These are phyloP conservation scores for Capronia americana DNA, from an alignment of 2,329 filamentous ascomycete genomes.

Conservation along the genomic window DNA sequence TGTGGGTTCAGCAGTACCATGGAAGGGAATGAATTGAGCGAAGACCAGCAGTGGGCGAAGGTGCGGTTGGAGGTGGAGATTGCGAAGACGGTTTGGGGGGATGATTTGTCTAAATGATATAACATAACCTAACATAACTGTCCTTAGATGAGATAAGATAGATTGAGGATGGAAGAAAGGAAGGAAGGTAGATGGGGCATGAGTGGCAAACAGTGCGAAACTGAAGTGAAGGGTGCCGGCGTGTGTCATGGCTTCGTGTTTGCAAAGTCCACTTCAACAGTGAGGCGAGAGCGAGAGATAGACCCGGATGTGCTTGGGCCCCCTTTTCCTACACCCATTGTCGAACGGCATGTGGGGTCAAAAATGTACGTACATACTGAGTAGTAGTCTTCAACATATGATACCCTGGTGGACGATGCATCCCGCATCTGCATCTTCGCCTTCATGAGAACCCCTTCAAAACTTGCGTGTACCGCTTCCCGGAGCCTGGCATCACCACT, in stretches of 20 bases:
- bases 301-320: neutral
- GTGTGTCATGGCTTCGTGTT: neutral
- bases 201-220: neutral
- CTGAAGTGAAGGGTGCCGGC: neutral
- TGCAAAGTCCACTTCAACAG: slow-evolving; percentile 5
- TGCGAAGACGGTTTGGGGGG: slow-evolving; percentile 63
- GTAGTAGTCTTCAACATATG: neutral
- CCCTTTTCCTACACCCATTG: neutral
- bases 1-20: slow-evolving; percentile 64
- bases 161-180: neutral
- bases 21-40: slow-evolving; percentile 61
- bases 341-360: neutral
- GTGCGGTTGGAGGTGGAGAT: slow-evolving; percentile 62
- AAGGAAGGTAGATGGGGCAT: neutral
- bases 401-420: no score
- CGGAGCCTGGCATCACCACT: slow-evolving; percentile 9
- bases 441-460: no score
- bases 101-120: slow-evolving; percentile 47
- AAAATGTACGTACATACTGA: slow-evolving; percentile 1
- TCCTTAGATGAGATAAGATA: neutral
- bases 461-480: no score
- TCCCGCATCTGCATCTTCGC: neutral
- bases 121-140: no score
- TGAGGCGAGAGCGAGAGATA: neutral
- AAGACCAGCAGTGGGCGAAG: slow-evolving; percentile 66